Evolutionary conservation across 805 yeast genomes (phyloP).

Genomic region (Limtongozyma cylindracea): DNA sequence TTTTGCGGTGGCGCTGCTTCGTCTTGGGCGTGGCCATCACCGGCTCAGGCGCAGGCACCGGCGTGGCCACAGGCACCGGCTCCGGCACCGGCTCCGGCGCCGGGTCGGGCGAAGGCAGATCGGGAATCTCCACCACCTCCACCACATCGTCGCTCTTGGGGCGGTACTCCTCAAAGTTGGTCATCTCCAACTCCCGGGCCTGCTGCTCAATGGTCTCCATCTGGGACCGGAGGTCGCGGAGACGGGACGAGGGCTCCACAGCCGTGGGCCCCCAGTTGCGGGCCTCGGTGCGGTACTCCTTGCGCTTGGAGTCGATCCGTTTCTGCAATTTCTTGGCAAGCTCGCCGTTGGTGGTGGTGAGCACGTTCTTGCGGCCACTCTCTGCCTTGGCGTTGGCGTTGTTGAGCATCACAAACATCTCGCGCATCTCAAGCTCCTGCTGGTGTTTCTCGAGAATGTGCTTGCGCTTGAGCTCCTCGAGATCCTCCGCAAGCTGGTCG

Average conservation of each 20-base stretch:
- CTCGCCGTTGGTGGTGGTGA: slow-evolving; percentile 11
- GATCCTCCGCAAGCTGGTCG: slow-evolving; percentile 29
- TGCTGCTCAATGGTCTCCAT: slow-evolving; percentile 71
- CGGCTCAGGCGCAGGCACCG: slow-evolving; percentile 2
- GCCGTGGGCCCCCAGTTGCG: slow-evolving; percentile 20
- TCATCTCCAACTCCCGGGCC: slow-evolving; percentile 71
- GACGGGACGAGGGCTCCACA: slow-evolving; percentile 54
- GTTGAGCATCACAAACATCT: slow-evolving; percentile 37
- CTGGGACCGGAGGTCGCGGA: slow-evolving; percentile 50
- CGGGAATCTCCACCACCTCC: slow-evolving; percentile 1
- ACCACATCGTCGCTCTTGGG: not conserved
- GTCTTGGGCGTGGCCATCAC: no score
- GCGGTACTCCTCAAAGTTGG: slow-evolving; percentile 32
- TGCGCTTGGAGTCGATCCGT: slow-evolving; percentile 19
- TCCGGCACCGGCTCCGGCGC: slow-evolving; percentile 3
- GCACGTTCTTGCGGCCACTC: slow-evolving; percentile 7
- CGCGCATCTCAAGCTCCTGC: slow-evolving; percentile 56
- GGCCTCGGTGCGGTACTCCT: slow-evolving; percentile 19
- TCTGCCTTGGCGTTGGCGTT: slow-evolving; percentile 12
- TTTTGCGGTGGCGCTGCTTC: no score
- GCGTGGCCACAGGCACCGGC: slow-evolving; percentile 2
- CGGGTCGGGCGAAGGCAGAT: slow-evolving; percentile 1
- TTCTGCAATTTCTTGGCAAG: slow-evolving; percentile 15
- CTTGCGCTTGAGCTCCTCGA: slow-evolving; percentile 35
- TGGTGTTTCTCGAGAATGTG: slow-evolving; percentile 42